Evolutionary conservation across 805 yeast genomes (phyloP), one percentile per base, ranked within the genome.

Genomic region (baker's yeast (Saccharomyces cerevisiae)): DNA sequence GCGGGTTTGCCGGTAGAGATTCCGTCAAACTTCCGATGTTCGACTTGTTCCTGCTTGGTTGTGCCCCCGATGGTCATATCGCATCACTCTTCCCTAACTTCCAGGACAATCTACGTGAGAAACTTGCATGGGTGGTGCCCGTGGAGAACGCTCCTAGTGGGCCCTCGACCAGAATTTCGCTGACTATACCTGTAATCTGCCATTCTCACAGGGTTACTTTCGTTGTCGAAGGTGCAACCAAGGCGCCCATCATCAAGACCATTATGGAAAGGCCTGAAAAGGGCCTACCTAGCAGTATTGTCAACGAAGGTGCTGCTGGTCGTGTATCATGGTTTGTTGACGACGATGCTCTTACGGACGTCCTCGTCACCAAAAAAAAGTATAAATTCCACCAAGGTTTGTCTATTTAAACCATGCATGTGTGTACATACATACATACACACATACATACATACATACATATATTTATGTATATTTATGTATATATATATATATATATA

Each of bases 61-160:
- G 97, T 76, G 97, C 97, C 1, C 97, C 97, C 1, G 97, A 91
- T 70, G 97, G 97, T 24, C 97, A 91, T 70, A 87, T 89, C 64
- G 96, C 96, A 51, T 88, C 96, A 17, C 77, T 91, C 53, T 91
- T 91, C 76, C 97, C 97, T 17, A 84, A 85, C 65, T 72, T 70
- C 53, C 91, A 87, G 63, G 91, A 87, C 58, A 84, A 86, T 51
- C 73, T 91, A 59, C 78, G 97, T 64, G 97, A 91, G 68, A 79
- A 84, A 55, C 79, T 85, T 60, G 97, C 96, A 1, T 91, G 97
- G 97, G 90, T 90, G 60, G 85, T 88, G 31, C 92, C 96, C 0
- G 92, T 90, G 21, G 85, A 81, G 59, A 86, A 89, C 57, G 95
- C 96, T 0, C 97, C 97, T 30, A 78, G 81, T 56, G 92, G 95